Conservation (phyloP, 1,284 basidiomycete species). For the Puccinia triticina region DNA sequence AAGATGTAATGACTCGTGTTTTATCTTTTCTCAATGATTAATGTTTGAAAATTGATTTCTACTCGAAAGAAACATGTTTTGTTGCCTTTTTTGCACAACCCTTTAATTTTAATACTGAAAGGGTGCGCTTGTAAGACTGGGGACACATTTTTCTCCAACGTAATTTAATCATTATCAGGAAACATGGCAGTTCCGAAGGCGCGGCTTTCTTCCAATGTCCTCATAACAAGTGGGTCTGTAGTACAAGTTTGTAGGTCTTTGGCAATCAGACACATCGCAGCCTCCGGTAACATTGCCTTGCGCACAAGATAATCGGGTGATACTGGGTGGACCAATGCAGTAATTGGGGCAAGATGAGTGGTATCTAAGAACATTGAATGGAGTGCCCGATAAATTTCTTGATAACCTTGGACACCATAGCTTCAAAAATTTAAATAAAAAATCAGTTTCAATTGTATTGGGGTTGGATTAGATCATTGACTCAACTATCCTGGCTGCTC, state of each 20-base stretch:
- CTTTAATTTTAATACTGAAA: too few relatives aligned
- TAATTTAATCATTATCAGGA: constrained; percentile 1
- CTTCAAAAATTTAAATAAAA: not conserved
- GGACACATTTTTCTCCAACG: too few relatives aligned
- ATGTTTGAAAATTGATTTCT: not conserved
- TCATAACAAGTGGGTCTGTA: not conserved
- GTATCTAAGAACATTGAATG: not conserved
- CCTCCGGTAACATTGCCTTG: not conserved
- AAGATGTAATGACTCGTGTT: not conserved
- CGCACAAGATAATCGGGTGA: not conserved
- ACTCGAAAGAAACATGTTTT: too few relatives aligned
- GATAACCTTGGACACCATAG: not conserved
- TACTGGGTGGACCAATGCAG: not conserved
- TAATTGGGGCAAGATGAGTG: not conserved
- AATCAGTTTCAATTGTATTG: not conserved
- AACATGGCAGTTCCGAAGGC: not conserved
- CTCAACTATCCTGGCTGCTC: not conserved
- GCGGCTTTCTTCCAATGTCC: not conserved
- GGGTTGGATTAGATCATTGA: not conserved
- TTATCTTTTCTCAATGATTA: not conserved
- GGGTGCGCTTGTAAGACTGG: too few relatives aligned
- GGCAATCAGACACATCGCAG: not conserved
- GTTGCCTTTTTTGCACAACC: too few relatives aligned
- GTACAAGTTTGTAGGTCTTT: not conserved
- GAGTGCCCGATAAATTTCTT: not conserved